A percentile compares a stretch with the other conserved stretches of the same genome.
Evolutionary conservation across 2,329 filamentous ascomycete genomes (phyloP).

Genomic region (Sphaerulina vaccinii): DNA sequence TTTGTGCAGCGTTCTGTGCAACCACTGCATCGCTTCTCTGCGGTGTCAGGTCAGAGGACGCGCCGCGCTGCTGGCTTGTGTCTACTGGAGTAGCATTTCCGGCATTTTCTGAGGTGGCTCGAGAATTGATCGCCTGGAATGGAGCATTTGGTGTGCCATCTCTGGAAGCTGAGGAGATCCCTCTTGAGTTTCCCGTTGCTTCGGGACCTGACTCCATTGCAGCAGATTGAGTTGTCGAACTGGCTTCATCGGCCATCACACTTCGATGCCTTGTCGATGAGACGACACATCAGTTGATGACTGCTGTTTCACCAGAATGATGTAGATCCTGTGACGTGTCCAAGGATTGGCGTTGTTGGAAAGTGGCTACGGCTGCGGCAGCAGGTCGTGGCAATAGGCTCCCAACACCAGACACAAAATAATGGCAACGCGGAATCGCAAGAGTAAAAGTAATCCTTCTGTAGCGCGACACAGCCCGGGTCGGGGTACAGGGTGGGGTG

Average conservation of each 20-base stretch:
- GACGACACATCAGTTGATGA: constrained; percentile 23
- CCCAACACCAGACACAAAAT: too few relatives aligned
- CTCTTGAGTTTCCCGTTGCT: constrained; percentile 9
- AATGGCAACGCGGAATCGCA: neutral
- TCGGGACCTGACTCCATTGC: constrained; percentile 7
- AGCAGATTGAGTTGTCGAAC: constrained; percentile 15
- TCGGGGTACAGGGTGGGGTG: too few relatives aligned
- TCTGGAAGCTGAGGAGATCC: constrained; percentile 19
- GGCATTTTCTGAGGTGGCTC: constrained; percentile 22
- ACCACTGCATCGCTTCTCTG: constrained; percentile 24
- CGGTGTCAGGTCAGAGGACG: constrained; percentile 26
- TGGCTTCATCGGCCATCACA: constrained; percentile 26
- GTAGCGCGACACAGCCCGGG: neutral
- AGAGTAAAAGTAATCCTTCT: neutral
- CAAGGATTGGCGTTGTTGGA: neutral
- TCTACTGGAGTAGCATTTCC: constrained; percentile 19
- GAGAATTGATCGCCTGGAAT: constrained; percentile 32
- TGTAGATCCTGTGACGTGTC: constrained; percentile 8
- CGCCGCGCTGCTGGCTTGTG: constrained; percentile 18
- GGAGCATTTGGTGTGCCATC: constrained; percentile 21
- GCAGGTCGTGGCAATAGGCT: neutral
- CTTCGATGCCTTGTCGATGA: constrained; percentile 14
- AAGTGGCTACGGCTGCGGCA: neutral
- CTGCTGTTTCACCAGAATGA: neutral
- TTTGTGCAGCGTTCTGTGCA: constrained; percentile 28